These are phyloP conservation scores for Saccharomycopsis synnaedendra DNA, from an alignment of 805 yeast genomes.

Conservation along the genomic window DNA sequence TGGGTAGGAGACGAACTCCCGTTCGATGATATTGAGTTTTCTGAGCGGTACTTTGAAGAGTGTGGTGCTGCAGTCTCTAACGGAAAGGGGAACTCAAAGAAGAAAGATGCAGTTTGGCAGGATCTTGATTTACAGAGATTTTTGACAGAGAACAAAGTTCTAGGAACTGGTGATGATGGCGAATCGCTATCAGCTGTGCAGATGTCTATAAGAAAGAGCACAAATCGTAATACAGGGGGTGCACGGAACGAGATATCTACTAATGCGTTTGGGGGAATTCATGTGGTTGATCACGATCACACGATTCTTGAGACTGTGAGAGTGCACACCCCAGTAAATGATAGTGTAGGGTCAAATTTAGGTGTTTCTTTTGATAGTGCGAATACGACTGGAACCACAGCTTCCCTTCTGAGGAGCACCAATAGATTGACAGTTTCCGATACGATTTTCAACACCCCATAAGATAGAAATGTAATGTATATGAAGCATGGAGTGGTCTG, in stretches of 20 bases:
- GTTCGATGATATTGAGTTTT: conserved; percentile 20
- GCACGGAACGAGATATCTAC: background rate
- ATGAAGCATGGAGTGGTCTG: too few species aligned
- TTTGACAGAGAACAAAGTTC: conserved; percentile 16
- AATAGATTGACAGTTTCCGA: background rate
- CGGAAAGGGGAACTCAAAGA: conserved; percentile 15
- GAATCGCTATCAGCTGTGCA: background rate
- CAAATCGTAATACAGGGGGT: background rate
- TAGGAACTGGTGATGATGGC: background rate
- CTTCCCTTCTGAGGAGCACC: background rate
- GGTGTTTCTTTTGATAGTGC: background rate
- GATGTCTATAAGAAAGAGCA: background rate
- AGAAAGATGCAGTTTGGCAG: conserved; percentile 20
- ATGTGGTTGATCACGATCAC: conserved; percentile 10
- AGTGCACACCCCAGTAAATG: background rate
- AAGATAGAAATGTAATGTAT: background rate
- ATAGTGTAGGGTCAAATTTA: background rate
- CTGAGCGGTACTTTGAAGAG: conserved; percentile 11
- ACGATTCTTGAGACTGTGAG: conserved; percentile 13
- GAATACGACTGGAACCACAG: background rate
- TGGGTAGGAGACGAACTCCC: conserved; percentile 23
- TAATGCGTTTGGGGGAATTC: conserved; percentile 10
- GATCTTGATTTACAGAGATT: conserved; percentile 20
- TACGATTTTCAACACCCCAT: conserved; percentile 1
- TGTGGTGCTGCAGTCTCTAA: conserved; percentile 19